Evolutionary conservation across 1,139 yeast genomes (phyloP), one percentile per base, ranked within the genome.

Genomic region (Lodderomyces jiufengensis): DNA sequence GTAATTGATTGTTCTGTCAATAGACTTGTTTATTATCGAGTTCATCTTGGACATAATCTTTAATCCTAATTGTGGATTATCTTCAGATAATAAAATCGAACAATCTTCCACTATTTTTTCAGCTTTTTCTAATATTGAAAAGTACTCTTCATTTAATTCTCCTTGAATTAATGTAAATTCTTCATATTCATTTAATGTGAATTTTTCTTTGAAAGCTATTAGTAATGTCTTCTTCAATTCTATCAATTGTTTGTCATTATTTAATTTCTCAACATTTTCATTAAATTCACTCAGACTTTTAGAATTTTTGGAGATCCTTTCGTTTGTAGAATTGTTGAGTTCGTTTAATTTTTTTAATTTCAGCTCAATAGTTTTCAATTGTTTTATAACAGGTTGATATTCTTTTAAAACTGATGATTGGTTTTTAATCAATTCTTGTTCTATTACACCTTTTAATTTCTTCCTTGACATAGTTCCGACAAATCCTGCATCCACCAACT

Each of bases 121-220:
- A 10, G 86, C 82, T 49, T 79, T 81, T 15, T 63, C 59, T 32
- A 90, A 62, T 1, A 78, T 72, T 6, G 52, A 51, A 48, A 87
- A 86, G 53, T 84, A 88, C 29, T 78, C 84, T 2, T 63, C 63
- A 41, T 76, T 74, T 51, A 70, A 47, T 41, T 63, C 63, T 37
- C 72, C 56, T 41, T 54, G 68, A 15, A 57, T 54, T 30, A 82
- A 56, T 9, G 70, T 59, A 50, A 70, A 82, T 40, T 79, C 83
- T 48, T 92, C 97, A 39, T 78, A 74, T 44, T 82, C 92, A 31
- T 74, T 75, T 31, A 92, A 57, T 0, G 90, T 77, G 54, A 85
- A 87, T 40, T 77, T 75, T 4, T 70, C 65, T 44, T 79, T 77
- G 51, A 86, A 82, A 14, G 77, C 76, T 1, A 62, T 55, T 40